Evolutionary conservation across 2,329 filamentous ascomycete genomes (phyloP), one percentile per base, ranked within the genome.

Genomic region (Aspergillus hortae): DNA sequence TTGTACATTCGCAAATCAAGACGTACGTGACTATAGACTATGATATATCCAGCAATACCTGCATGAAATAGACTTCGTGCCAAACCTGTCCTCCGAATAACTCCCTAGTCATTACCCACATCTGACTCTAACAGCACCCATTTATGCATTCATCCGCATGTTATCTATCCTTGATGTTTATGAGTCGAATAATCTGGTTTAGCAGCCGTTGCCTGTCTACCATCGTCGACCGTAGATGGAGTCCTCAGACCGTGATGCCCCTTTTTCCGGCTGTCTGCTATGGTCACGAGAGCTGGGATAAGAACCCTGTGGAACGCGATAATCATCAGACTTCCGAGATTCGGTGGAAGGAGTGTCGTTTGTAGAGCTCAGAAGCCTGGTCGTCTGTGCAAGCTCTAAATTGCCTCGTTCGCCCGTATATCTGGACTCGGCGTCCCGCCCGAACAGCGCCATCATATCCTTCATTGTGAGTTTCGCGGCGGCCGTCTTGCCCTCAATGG

Each of bases 391-490:
- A 42, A 71, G 60, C 15, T 72, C 62, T 12, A 69, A 68, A 38
- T 75, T 71, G 23, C 72, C 74, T 46, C 73, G 67, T 17, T 73
- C 73, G 32, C 74, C 62, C 4, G 55, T 59, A 55, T 62, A 72
- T 43, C 76, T 74, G 35, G 71, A 68, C 59, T 84, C 81, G 0
- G 80, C 81, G 63, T 90, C 86, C 27, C 85, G 84, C 56, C 84
- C 85, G 76, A 99, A 99, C 51, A 99, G 80, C 46, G 89, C 86
- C 70, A 99, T 80, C 70, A 99, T 95, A 73, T 99, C 94, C 67
- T 91, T 87, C 83, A 97, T 86, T 44, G 87, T 90, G 46, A 99
- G 79, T 75, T 96, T 96, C 67, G 89, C 84, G 14, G 85, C 82
- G 54, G 87, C 89, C 66, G 83, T 71, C 64, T 85, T 88, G 67